phyloP scores from a whole-genome alignment of 257 asterid genomes.

The Fraxinus cuspidata region DNA sequence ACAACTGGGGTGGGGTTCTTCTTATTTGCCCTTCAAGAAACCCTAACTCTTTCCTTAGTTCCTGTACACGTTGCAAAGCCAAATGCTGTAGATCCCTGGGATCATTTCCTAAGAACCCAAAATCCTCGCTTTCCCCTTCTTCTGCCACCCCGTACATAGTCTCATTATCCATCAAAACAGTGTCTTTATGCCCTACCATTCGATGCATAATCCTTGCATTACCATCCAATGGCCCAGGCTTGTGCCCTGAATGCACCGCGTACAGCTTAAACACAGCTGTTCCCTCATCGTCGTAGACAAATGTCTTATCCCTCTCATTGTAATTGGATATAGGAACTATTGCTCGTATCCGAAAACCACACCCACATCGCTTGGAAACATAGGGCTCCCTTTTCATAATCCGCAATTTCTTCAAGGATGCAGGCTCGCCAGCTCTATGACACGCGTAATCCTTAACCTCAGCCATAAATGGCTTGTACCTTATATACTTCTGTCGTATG shows the following conservation, averaged over 20 bases:
- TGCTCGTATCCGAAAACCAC: conserved; percentile 91
- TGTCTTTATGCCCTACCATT: conserved; percentile 85
- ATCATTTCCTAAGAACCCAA: conserved; percentile 66
- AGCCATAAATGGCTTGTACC: conserved; percentile 98
- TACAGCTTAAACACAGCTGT: conserved; percentile 91
- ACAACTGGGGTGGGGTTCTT: conserved; percentile 54
- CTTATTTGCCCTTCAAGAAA: conserved; percentile 82
- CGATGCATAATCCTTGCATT: conserved; percentile 97
- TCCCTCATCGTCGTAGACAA: conserved; percentile 94
- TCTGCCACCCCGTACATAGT: conserved; percentile 73
- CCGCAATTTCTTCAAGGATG: conserved; percentile 60
- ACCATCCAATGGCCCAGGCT: conserved; percentile 95
- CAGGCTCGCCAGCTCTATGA: conserved; percentile 95
- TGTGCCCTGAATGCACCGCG: conserved; percentile 94
- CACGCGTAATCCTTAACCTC: conserved; percentile 99
- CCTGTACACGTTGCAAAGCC: conserved; percentile 76
- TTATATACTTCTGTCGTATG: conserved; percentile 84
- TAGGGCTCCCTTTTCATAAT: conserved; percentile 84
- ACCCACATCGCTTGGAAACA: conserved; percentile 88
- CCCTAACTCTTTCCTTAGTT: conserved; percentile 74
- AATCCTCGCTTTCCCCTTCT: conserved; percentile 72
- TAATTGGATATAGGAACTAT: conserved; percentile 93
- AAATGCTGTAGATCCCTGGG: conserved; percentile 62
- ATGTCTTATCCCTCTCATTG: conserved; percentile 88
- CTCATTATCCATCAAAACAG: conserved; percentile 78